Percentiles rank a stretch among this genome's conserved stretches.
phyloP scores from a whole-genome alignment of 352 stramenopile species.

The Globisporangium carolinianum region DNA sequence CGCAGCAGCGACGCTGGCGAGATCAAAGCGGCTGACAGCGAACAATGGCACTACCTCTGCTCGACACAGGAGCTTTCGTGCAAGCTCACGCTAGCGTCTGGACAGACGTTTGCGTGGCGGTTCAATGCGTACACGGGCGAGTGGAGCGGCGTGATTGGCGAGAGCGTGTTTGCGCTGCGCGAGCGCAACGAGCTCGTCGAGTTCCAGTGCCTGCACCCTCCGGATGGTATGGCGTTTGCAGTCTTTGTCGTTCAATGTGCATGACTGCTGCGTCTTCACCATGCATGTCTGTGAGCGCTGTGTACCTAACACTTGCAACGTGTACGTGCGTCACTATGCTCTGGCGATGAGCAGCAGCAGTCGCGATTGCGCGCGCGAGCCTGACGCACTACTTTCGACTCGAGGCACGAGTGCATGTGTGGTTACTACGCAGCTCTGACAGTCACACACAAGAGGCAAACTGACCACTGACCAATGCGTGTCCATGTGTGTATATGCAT shows the following conservation, averaged over 20 bases:
- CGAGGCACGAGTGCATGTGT: conserved; percentile 24
- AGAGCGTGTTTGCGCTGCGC: conserved; percentile 37
- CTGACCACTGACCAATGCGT: background rate
- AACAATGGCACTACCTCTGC: conserved; percentile 26
- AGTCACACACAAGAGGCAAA: too few relatives aligned
- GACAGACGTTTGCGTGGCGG: conserved; percentile 44
- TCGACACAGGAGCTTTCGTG: conserved; percentile 36
- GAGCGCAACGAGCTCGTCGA: conserved; percentile 32
- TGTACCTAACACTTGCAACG: background rate
- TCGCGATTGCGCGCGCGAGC: conserved; percentile 33
- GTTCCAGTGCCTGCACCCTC: conserved; percentile 55
- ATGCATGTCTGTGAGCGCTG: background rate
- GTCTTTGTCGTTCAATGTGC: too few relatives aligned
- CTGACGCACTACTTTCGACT: conserved; percentile 89
- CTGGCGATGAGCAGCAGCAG: conserved; percentile 15
- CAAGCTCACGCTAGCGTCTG: conserved; percentile 37
- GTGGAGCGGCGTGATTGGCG: conserved; percentile 50
- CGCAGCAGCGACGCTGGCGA: background rate
- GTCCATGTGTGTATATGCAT: background rate
- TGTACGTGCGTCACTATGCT: background rate
- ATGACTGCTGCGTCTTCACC: background rate
- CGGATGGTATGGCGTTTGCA: conserved; percentile 25
- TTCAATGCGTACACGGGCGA: conserved; percentile 13
- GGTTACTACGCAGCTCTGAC: background rate
- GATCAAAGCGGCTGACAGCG: too few relatives aligned